phyloP scores from a whole-genome alignment of 495 filamentous ascomycete genomes.

The Penicillium bialowiezense region DNA sequence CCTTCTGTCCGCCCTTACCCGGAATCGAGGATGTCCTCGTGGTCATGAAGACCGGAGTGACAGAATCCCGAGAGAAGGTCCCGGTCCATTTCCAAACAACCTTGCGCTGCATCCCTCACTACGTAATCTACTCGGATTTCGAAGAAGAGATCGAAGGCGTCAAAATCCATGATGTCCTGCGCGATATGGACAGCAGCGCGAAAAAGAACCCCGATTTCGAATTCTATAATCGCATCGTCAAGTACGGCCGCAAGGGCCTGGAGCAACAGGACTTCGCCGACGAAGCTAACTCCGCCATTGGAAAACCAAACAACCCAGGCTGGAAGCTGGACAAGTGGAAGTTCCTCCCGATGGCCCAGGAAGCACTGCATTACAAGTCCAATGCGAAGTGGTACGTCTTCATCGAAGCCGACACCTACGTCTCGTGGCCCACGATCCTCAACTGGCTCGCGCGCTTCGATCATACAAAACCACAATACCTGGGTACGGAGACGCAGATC shows the following conservation, averaged over 20 bases:
- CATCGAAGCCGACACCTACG: slow-evolving; percentile 67
- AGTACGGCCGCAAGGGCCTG: slow-evolving; percentile 38
- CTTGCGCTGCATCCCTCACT: slow-evolving; percentile 51
- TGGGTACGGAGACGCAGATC: slow-evolving; percentile 58
- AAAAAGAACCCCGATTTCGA: slow-evolving; percentile 46
- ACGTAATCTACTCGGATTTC: slow-evolving; percentile 55
- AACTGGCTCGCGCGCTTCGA: slow-evolving; percentile 55
- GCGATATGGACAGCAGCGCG: slow-evolving; percentile 35
- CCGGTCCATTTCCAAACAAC: slow-evolving; percentile 51
- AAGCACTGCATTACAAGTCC: slow-evolving; percentile 40
- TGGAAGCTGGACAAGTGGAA: slow-evolving; percentile 63
- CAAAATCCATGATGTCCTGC: slow-evolving; percentile 48
- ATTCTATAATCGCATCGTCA: slow-evolving; percentile 48
- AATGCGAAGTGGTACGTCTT: slow-evolving; percentile 66
- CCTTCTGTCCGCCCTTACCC: slow-evolving; percentile 36
- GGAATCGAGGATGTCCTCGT: slow-evolving; percentile 46
- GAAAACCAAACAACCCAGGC: slow-evolving; percentile 47
- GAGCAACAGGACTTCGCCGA: slow-evolving; percentile 39
- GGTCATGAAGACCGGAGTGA: slow-evolving; percentile 48
- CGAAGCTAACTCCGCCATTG: slow-evolving; percentile 44
- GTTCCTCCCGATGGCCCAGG: slow-evolving; percentile 54
- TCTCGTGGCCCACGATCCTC: slow-evolving; percentile 60
- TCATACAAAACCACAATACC: slow-evolving; percentile 48
- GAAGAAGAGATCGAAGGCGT: slow-evolving; percentile 46
- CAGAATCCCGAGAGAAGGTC: slow-evolving; percentile 42